phyloP scores from a whole-genome alignment of 345 rosid species.

The Populus pruinosa region DNA sequence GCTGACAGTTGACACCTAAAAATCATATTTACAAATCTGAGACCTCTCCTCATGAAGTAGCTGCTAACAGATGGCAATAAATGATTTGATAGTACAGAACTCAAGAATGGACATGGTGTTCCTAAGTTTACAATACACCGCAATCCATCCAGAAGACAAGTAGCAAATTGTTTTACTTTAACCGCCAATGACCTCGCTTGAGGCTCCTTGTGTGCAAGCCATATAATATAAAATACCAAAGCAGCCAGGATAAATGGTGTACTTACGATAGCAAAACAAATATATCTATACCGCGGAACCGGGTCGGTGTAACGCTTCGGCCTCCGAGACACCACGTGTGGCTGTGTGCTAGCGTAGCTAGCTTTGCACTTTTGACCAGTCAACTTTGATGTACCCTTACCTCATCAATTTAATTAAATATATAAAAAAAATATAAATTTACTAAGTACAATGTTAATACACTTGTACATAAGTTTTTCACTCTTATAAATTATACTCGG shows the following conservation, averaged over 20 bases:
- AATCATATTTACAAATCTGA: background rate
- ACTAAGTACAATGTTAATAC: too few relatives aligned
- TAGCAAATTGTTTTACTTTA: too few relatives aligned
- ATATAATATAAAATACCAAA: background rate
- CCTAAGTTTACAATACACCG: background rate
- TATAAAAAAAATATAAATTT: too few relatives aligned
- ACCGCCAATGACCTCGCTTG: too few relatives aligned
- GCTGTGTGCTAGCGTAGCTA: constrained; percentile 18
- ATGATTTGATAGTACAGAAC: background rate
- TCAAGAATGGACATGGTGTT: background rate
- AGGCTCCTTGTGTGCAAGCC: too few relatives aligned
- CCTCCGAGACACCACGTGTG: constrained; percentile 35
- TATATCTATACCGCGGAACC: constrained; percentile 15
- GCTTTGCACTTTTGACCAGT: constrained; percentile 33
- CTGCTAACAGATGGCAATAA: background rate
- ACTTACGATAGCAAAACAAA: background rate
- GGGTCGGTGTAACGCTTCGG: constrained; percentile 28
- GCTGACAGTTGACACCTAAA: background rate
- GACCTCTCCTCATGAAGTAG: background rate
- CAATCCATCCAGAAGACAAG: background rate
- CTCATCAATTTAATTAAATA: background rate
- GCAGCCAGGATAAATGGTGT: background rate
- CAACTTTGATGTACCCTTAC: constrained; percentile 12
- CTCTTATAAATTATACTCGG: too few relatives aligned
- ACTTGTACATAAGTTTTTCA: too few relatives aligned